Evolutionary conservation across 1,284 basidiomycete genomes (phyloP).

Genomic region (Rhizoctonia solani): DNA sequence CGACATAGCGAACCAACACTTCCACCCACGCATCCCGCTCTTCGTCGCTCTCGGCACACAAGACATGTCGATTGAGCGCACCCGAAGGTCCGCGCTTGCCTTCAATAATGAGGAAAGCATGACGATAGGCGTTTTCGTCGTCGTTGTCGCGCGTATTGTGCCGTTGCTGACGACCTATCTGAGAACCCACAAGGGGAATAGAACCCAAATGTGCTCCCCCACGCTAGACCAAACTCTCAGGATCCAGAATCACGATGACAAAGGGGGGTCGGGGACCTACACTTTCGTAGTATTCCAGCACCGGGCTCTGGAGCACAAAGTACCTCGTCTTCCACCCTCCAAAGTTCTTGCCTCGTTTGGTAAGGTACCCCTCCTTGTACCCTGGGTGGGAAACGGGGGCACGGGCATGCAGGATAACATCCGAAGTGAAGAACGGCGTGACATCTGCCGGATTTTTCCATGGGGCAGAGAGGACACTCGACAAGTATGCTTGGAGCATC

Average conservation of each 20-base stretch:
- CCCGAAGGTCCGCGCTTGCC: slow-evolving; percentile 71
- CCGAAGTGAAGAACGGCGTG: slow-evolving; percentile 90
- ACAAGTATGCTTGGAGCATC: slow-evolving; percentile 85
- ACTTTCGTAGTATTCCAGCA: slow-evolving; percentile 92
- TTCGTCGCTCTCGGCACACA: slow-evolving; percentile 93
- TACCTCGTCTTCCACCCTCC: slow-evolving; percentile 95
- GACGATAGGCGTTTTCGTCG: slow-evolving; percentile 92
- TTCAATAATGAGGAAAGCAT: slow-evolving; percentile 97
- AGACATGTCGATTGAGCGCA: slow-evolving; percentile 80
- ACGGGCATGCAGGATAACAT: slow-evolving; percentile 74
- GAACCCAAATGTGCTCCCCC: slow-evolving; percentile 89
- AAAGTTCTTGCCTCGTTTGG: slow-evolving; percentile 96
- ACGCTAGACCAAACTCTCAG: slow-evolving; percentile 56
- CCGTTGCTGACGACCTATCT: slow-evolving; percentile 75
- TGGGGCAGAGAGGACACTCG: slow-evolving; percentile 80
- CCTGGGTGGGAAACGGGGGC: slow-evolving; percentile 76
- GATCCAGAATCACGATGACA: too few relatives aligned
- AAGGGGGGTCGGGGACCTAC: too few relatives aligned
- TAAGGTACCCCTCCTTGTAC: slow-evolving; percentile 95
- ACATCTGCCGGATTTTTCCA: slow-evolving; percentile 89
- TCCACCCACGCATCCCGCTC: slow-evolving; percentile 96
- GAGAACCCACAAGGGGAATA: slow-evolving; percentile 83
- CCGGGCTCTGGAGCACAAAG: slow-evolving; percentile 86
- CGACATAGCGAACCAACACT: slow-evolving; percentile 77
- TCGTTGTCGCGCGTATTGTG: slow-evolving; percentile 56